Conservation (phyloP, 495 filamentous ascomycete species). For the Aspergillus cristatus region DNA sequence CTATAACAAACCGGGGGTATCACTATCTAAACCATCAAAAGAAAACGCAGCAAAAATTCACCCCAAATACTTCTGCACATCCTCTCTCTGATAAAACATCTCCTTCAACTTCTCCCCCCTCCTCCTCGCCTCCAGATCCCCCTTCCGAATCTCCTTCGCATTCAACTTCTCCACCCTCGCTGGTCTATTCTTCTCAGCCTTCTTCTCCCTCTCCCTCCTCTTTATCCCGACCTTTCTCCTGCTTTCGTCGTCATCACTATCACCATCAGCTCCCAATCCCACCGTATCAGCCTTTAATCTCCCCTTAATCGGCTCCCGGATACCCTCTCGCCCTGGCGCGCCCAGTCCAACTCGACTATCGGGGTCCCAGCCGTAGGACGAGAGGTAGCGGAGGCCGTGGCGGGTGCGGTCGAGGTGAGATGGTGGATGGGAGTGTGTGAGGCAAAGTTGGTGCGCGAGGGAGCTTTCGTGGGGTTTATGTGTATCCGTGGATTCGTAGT, state of each 20-base stretch:
- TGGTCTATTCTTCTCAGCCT: slow-evolving; percentile 34
- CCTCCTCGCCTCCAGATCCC: slow-evolving; percentile 49
- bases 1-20: slow-evolving; percentile 11
- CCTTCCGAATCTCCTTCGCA: slow-evolving; percentile 58
- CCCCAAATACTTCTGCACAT: slow-evolving; percentile 63
- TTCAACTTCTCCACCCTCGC: slow-evolving; percentile 52
- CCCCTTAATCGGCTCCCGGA: slow-evolving; percentile 64
- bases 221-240: slow-evolving; percentile 14
- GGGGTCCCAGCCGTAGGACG: slow-evolving; percentile 79
- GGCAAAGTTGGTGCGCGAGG: slow-evolving; percentile 72
- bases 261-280: slow-evolving; percentile 50
- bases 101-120: slow-evolving; percentile 52
- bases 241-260: slow-evolving; percentile 18
- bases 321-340: slow-evolving; percentile 55
- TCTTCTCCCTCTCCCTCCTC: slow-evolving; percentile 16
- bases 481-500: slow-evolving; percentile 1
- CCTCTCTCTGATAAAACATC: slow-evolving; percentile 59
- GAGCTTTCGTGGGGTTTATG: slow-evolving; percentile 54
- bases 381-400: slow-evolving; percentile 65
- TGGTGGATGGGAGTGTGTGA: slow-evolving; percentile 74
- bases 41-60: background rate
- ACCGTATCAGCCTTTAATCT: slow-evolving; percentile 63
- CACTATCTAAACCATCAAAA: slow-evolving; percentile 2
- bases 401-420: slow-evolving; percentile 72
- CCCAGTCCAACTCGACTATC: slow-evolving; percentile 71